Base-by-base conservation (phyloP, 331 rosid species). In the Cucumis variabilis region DNA sequence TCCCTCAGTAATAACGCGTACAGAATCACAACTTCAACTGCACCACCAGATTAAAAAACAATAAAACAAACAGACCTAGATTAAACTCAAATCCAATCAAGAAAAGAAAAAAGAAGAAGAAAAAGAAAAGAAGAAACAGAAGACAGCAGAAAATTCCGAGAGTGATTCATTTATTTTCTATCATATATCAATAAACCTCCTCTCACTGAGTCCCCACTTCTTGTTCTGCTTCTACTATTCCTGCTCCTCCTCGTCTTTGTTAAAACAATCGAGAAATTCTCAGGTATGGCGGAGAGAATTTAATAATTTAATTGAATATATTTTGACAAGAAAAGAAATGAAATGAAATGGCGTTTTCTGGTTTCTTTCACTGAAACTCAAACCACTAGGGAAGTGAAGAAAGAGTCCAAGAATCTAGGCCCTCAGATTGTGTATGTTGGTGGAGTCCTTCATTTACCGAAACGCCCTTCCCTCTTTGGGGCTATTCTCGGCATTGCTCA, bases 341-440 rank as follows among this genome's bases (percentile, higher is more conserved):
- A 30, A 71, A 84, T 28, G 50, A 48, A 51, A 60, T 77, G 78
- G 62, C 81, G 50, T 87, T 87, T 87, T 76, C 21, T 63, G 23
- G 48, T 44, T 44, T 44, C 82, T 13, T n/a, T 81, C 86, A 82
- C 74, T 82, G 60, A 82, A 82, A 63, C 14, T 41, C 44, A 53
- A 77, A 58, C 90, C 92, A 89, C 85, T 86, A n/a, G 73, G 84
- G 79, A 68, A 92, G 86, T 87, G 77, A 73, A 53, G 67, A 58
- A 51, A 50, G 73, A 16, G n/a, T 62, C 75, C 83, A 10, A 88
- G 89, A 89, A 55, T 92, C 89, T 87, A 86, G 85, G 85, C 83
- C 30, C 83, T 88, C 89, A 89, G 92, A 93, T 91, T 92, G 88
- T 86, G 89, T 69, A 74, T 41, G 86, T 67, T 88, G 79, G n/a